A percentile compares a stretch with the other conserved stretches of the same genome.
phyloP scores from a whole-genome alignment of 1,284 basidiomycete genomes.

The Ceratobasidium sp. region DNA sequence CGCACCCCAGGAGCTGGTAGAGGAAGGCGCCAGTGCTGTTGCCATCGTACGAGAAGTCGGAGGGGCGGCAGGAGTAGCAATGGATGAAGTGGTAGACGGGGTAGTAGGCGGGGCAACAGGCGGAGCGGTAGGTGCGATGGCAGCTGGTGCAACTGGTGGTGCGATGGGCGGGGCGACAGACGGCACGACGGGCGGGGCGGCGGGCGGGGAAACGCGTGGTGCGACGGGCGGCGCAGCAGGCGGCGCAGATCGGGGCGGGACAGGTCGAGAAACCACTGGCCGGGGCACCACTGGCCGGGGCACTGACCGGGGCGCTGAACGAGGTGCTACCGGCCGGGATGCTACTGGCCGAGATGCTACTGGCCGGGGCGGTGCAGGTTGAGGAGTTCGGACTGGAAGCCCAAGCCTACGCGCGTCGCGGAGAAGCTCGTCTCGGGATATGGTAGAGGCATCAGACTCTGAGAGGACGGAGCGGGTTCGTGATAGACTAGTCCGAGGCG shows the following conservation, averaged over 20 bases:
- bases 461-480: conserved; percentile 30
- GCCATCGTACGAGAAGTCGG: conserved; percentile 29
- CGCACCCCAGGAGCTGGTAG: not conserved
- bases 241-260: not conserved
- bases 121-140: not conserved
- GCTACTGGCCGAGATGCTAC: not conserved
- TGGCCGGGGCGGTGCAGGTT: conserved; percentile 3
- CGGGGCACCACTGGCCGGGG: not conserved
- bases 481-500: conserved; percentile 21
- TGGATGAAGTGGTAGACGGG: not conserved
- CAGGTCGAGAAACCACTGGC: not conserved
- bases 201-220: not conserved
- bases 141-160: not conserved
- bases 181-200: not conserved
- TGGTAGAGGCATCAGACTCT: conserved; percentile 16
- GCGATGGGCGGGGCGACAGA: not conserved
- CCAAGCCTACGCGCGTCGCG: conserved; percentile 17
- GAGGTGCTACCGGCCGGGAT: conserved; percentile 1
- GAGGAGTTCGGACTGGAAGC: conserved; percentile 13
- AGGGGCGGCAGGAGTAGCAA: not conserved
- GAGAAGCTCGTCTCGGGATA: conserved; percentile 21
- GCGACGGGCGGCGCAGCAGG: not conserved
- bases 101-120: not conserved
- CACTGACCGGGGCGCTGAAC: too few species aligned
- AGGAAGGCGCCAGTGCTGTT: not conserved